Base-by-base conservation (phyloP, 768 basidiomycete genomes). In the Pulveroboletus ravenelii region DNA sequence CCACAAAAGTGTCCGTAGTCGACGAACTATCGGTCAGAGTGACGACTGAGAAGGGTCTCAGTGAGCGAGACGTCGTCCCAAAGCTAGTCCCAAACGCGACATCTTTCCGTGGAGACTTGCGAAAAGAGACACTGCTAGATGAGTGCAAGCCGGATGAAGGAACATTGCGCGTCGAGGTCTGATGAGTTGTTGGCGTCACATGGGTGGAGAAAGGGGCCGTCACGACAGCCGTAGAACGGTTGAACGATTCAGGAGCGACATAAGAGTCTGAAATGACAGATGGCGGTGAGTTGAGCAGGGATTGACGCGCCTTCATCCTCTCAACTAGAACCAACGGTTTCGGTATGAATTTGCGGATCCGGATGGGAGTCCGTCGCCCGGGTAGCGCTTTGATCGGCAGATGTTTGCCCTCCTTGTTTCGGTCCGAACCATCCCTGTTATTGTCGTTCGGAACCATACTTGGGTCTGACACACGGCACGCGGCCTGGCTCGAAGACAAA, bases 261-360 rank as follows among this genome's bases (percentile, higher is more conserved):
- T 12, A 6, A 15, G 20, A 27, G 5, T 30, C 43, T n/a, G 35
- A 44, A 20, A 31, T 8, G 25, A 36, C 23, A 7, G 13, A 7
- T 3, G 53, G 27, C 7, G 49, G 37, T 9, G 42, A 23, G 17
- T 43, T 47, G 37, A 51, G 36, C 10, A 50, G 1, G 27, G 36
- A 14, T 31, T 53, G 55, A 30, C 50, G 59, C n/a, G 48, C 39
- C 31, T 53, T 64, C 59, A 61, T 64, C 48, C 52, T 58, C 48
- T 62, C 61, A 32, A 62, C 61, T 31, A 62, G 49, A 32, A 62
- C 53, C 41, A 62, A 29, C 2, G 61, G 61, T 38, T 58, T 64
- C n/a, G 61, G 61, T 41, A 62, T 55, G 25, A 62, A 62, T 43
- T 35, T 64, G 52, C 51, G 53, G 25, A 48, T 17, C 2, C 46